These are phyloP conservation scores for Diaporthe sp. DNA, from an alignment of 2,329 filamentous ascomycete species.

Conservation along the genomic window DNA sequence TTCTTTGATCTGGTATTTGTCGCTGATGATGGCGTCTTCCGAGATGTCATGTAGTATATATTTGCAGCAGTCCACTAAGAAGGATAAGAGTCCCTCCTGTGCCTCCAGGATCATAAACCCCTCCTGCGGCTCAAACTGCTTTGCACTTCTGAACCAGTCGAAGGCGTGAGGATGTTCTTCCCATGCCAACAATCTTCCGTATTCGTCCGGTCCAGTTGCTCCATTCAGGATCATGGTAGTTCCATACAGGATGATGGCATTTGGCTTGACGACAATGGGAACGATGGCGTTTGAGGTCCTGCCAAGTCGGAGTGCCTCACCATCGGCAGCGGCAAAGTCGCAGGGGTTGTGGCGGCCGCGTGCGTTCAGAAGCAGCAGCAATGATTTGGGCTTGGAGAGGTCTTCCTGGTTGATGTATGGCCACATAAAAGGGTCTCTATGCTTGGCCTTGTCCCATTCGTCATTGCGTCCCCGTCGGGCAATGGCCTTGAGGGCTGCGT, in stretches of 20 bases:
- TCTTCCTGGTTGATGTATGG: slow-evolving; percentile 72
- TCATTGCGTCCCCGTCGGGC: background rate
- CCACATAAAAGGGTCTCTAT: slow-evolving; percentile 60
- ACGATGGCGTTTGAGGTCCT: slow-evolving; percentile 45
- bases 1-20: slow-evolving; percentile 52
- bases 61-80: slow-evolving; percentile 62
- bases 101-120: slow-evolving; percentile 65
- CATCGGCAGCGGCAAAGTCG: slow-evolving; percentile 63
- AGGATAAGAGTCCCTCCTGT: slow-evolving; percentile 62
- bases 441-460: slow-evolving; percentile 41
- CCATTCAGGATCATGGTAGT: slow-evolving; percentile 53
- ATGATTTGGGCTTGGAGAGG: slow-evolving; percentile 56
- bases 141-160: no score
- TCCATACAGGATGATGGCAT: slow-evolving; percentile 47
- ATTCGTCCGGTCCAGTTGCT: slow-evolving; percentile 47
- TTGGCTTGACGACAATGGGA: slow-evolving; percentile 48
- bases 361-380: slow-evolving; percentile 67
- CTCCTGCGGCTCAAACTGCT: slow-evolving; percentile 53
- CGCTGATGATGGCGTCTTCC: no score
- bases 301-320: slow-evolving; percentile 51
- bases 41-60: no score
- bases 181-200: slow-evolving; percentile 54
- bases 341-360: slow-evolving; percentile 61
- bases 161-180: slow-evolving; percentile 50
- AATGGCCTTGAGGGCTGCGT: slow-evolving; percentile 53